These are phyloP conservation scores for Hippophae rhamnoides DNA, from an alignment of 306 rosid genomes.

Conservation along the genomic window DNA sequence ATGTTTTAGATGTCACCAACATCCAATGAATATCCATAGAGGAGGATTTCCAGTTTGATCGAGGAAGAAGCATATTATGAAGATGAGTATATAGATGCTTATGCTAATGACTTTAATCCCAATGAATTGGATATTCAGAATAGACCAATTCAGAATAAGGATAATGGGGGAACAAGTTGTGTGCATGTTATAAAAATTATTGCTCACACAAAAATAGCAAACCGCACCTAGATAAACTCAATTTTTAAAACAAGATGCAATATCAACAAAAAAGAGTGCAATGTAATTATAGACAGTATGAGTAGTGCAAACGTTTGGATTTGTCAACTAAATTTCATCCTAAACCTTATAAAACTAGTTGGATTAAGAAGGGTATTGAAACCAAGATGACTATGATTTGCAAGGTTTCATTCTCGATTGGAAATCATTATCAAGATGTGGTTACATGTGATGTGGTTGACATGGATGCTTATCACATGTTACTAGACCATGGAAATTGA, in stretches of 20 bases:
- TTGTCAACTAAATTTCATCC: background rate
- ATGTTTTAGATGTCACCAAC: background rate
- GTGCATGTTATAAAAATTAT: background rate
- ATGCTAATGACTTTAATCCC: background rate
- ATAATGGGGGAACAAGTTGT: background rate
- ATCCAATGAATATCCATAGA: background rate
- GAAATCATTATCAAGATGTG: background rate
- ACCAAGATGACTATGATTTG: background rate
- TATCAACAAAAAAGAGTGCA: background rate
- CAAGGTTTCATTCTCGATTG: background rate
- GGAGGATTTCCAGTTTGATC: background rate
- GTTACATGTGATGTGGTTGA: too few species aligned
- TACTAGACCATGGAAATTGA: background rate
- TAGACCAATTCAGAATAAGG: background rate
- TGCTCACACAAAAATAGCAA: background rate
- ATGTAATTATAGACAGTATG: background rate
- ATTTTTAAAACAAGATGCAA: background rate
- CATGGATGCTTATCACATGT: background rate
- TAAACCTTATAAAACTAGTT: background rate
- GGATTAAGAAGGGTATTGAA: background rate
- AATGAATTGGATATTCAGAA: background rate
- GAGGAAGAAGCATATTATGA: background rate
- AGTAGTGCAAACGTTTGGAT: background rate
- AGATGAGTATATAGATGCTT: background rate
- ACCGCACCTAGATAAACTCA: background rate